Evolutionary conservation across 2,329 filamentous ascomycete genomes (phyloP), one percentile per base, ranked within the genome.

Genomic region (Xylaria sp.): DNA sequence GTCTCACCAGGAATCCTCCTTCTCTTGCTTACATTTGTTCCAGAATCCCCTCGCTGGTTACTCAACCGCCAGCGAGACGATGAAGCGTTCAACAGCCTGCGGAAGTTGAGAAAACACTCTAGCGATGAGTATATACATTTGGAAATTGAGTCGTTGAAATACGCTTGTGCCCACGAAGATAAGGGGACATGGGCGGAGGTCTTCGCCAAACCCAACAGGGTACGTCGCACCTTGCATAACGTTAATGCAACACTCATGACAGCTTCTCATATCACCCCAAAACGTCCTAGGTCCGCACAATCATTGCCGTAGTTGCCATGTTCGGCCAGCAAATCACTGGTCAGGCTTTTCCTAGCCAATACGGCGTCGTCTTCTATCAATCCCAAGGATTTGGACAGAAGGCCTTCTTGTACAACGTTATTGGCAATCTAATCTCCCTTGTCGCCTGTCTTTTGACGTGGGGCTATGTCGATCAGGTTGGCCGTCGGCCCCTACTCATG

Each of bases 281-380:
- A 50, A 42, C 3, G 34, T 57, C 50, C 14, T 53, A 67, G 65
- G 11, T 62, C 32, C 65, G 65, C 27, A 67, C 65, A 36, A 42
- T 19, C 30, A 42, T 67, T 34, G 65, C 65, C 24, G 47, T 63
- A 45, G 30, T 63, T 32, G 65, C 65, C 45, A 62, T 67, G 65
- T 67, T 67, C 47, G 65, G 65, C 36, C 65, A 67, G 30, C 65
- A 67, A 47, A 67, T 67, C 34, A 67, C 65, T 24, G 65, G 65
- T 9, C 65, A 67, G 51, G 59, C 65, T 21, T 67, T 67, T 55
- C 65, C 65, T 8, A 57, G 36, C 19, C 65, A 67, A 39, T 67
- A 67, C 45, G 65, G 65, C 54, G 65, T 67, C 30, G 54, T 67
- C 8, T 67, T 67, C 59, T 67, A 67, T 27, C 65, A 67, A 51